phyloP scores from a whole-genome alignment of 441 rosid genomes.

The Brassica balearica region DNA sequence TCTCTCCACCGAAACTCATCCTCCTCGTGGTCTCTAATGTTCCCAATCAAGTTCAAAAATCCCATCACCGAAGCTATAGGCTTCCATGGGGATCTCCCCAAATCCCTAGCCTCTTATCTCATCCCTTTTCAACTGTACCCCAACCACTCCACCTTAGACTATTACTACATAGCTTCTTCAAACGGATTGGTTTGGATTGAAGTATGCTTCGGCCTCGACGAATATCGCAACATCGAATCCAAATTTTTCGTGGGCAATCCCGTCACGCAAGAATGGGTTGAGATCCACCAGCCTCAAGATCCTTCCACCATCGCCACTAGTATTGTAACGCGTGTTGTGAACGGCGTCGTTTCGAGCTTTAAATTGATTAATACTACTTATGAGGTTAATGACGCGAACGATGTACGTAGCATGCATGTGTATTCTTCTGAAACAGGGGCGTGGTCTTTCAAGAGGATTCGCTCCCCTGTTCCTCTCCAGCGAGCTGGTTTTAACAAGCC shows the following conservation, averaged over 20 bases:
- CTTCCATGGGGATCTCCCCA: not conserved
- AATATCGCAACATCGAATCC: not conserved
- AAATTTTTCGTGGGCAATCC: not conserved
- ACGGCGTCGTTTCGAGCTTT: not conserved
- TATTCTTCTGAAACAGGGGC: constrained; percentile 6
- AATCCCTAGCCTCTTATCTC: not conserved
- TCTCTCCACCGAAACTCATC: not conserved
- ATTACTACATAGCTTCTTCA: not conserved
- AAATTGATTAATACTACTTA: not conserved
- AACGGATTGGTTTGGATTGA: not conserved
- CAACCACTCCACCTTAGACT: not conserved
- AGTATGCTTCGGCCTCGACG: not conserved
- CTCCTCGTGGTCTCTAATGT: not conserved
- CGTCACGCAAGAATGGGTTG: not conserved
- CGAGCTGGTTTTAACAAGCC: not conserved
- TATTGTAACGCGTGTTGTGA: not conserved
- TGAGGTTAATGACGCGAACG: not conserved
- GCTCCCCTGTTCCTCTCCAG: not conserved
- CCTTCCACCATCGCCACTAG: not conserved
- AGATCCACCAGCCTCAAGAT: not conserved
- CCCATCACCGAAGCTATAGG: not conserved
- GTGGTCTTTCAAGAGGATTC: constrained; percentile 15
- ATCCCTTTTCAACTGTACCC: not conserved
- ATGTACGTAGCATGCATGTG: constrained; percentile 18
- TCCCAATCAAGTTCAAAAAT: not conserved